Evolutionary conservation across 208 protist genomes (phyloP), one percentile per base, ranked within the genome.

Genomic region (Leishmania turanica): DNA sequence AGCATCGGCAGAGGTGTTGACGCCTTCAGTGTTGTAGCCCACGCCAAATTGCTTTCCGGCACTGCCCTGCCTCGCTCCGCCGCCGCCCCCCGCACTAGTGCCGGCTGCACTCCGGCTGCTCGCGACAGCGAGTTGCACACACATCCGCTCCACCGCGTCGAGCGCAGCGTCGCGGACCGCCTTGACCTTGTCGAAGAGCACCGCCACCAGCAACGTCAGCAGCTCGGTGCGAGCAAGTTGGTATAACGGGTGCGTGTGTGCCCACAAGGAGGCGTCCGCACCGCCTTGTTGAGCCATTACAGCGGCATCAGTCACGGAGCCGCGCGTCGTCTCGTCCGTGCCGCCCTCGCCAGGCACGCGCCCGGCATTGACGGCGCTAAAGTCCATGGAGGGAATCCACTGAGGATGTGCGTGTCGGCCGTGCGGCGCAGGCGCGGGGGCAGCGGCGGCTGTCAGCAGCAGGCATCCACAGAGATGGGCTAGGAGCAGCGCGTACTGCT

Each of bases 101-200:
- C 65, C 40, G 8, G 45, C 45, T 9, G 34, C 40, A 49, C 47
- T 74, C 34, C 82, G 56, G 47, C 68, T 75, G 49, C 66, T 79
- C 34, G 81, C 77, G 1, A 68, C 72, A 24, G 78, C 78, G 53
- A 88, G 45, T 42, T 81, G 82, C 37, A 77, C 51, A 64, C 85
- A 95, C 84, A 95, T 86, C 34, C 70, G 65, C 72, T 81, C 87
- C 51, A 90, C 84, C 42, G 88, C 87, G 37, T 88, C 87, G 5
- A 97, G 81, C 19, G 93, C 91, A 45, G 86, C 74, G 68, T 96
- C 93, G 31, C 93, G 91, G 40, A 96, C 91, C 0, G 89, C 90
- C 72, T 90, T 91, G 49, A 91, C 92, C 78, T 94, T 96, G 81
- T 97, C 94, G 78, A 97, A 97, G 27, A 97, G 80, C 42, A 89